A percentile compares a stretch with the other conserved stretches of the same genome.
Conservation (phyloP, 2,329 filamentous ascomycete species). For the Alternaria ventricosa region DNA sequence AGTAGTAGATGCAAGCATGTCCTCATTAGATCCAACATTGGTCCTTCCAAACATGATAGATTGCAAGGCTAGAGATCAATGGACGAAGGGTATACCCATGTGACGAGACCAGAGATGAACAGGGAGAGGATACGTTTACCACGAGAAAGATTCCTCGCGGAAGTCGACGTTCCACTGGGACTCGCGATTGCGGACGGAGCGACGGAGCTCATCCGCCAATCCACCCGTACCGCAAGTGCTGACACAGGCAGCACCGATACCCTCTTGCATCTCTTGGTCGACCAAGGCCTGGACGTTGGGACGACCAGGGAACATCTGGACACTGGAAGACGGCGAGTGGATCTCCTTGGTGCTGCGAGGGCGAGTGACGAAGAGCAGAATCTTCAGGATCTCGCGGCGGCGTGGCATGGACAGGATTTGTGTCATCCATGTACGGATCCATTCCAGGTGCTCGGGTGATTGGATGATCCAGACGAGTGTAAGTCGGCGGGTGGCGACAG, state of each 20-base stretch:
- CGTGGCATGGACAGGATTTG: constrained; percentile 81
- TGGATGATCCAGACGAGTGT: constrained; percentile 93
- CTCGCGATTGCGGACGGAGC: constrained; percentile 69
- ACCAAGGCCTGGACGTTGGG: constrained; percentile 84
- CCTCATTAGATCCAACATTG: constrained; percentile 18
- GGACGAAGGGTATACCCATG: constrained; percentile 25
- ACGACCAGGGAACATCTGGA: constrained; percentile 90
- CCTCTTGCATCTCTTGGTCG: constrained; percentile 78
- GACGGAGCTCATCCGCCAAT: constrained; percentile 76
- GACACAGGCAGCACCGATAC: constrained; percentile 88
- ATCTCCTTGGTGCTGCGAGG: constrained; percentile 86
- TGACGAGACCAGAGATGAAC: constrained; percentile 9
- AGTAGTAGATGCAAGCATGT: constrained; percentile 19
- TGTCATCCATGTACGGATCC: constrained; percentile 92
- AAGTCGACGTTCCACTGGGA: constrained; percentile 74
- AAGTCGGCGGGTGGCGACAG: constrained; percentile 79
- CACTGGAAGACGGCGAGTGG: constrained; percentile 74
- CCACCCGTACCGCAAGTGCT: constrained; percentile 78
- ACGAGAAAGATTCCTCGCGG: constrained; percentile 78
- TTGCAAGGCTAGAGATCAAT: constrained; percentile 13
- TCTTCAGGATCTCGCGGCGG: constrained; percentile 80
- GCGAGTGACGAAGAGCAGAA: constrained; percentile 89
- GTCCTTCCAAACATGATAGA: constrained; percentile 9
- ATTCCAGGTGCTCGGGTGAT: constrained; percentile 86
- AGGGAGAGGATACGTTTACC: constrained; percentile 48